Conservation (phyloP, 2,329 filamentous ascomycete species). For the Botrytis sinoallii region DNA sequence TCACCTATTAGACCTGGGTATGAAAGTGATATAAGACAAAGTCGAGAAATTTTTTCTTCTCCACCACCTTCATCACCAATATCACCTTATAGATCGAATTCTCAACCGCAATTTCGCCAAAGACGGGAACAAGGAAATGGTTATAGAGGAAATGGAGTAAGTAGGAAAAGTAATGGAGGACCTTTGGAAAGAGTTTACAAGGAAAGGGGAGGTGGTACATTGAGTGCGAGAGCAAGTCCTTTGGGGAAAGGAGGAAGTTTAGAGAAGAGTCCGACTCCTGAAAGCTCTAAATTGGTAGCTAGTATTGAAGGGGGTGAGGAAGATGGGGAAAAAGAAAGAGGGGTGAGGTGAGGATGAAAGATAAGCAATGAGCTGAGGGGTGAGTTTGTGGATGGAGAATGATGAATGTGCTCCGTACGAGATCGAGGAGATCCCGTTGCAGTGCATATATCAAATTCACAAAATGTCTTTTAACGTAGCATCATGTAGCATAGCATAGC, state of each 20-base stretch:
- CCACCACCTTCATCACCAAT: slow-evolving; percentile 3
- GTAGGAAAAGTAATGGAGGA: background rate
- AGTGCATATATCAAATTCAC: background rate
- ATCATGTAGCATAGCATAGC: background rate
- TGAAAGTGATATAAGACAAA: background rate
- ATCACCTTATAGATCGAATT: slow-evolving; percentile 3
- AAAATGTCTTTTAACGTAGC: background rate
- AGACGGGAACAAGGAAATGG: background rate
- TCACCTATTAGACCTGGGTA: background rate
- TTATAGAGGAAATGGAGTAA: background rate
- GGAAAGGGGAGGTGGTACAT: background rate
- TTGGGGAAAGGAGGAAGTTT: slow-evolving; percentile 9
- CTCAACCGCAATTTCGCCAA: background rate
- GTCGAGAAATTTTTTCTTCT: background rate
- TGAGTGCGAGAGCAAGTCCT: slow-evolving; percentile 5
- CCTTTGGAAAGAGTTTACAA: background rate
- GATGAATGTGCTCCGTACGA: background rate
- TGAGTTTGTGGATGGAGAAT: background rate
- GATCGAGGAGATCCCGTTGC: background rate
- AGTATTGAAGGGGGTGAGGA: background rate
- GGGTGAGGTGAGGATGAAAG: background rate
- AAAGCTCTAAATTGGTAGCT: background rate
- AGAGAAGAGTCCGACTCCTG: background rate
- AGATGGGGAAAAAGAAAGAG: background rate
- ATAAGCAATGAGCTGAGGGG: background rate